Percentiles rank a stretch among this genome's conserved stretches.
These are phyloP conservation scores for Dichotomopilus funicola DNA, from an alignment of 2,329 filamentous ascomycete species.

Conservation along the genomic window DNA sequence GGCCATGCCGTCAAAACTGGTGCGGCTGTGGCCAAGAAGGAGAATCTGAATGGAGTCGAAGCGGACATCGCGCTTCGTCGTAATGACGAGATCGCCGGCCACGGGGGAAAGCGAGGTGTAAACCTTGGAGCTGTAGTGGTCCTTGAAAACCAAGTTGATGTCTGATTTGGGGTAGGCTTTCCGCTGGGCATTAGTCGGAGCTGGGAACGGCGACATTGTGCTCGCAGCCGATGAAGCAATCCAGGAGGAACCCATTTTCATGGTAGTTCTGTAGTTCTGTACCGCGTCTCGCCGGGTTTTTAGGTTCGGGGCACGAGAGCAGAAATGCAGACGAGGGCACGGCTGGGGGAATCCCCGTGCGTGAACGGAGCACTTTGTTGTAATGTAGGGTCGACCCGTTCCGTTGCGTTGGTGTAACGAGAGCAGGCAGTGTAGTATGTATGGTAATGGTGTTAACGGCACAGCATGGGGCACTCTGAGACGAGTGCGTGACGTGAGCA, in stretches of 20 bases:
- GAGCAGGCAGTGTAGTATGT: background rate
- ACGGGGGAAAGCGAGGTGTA: conserved; percentile 51
- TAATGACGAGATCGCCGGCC: conserved; percentile 43
- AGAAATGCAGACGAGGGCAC: too few species aligned
- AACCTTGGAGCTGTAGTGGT: conserved; percentile 49
- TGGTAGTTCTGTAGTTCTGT: too few species aligned
- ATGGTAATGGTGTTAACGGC: background rate
- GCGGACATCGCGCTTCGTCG: conserved; percentile 37
- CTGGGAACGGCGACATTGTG: background rate
- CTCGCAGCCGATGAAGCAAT: background rate
- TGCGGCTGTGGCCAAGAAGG: conserved; percentile 45
- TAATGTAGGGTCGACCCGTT: too few species aligned
- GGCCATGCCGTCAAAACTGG: conserved; percentile 45
- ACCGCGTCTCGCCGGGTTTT: too few species aligned
- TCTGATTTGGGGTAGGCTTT: conserved; percentile 29
- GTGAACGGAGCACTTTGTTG: too few species aligned
- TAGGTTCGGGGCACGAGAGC: too few species aligned
- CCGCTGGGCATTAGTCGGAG: conserved; percentile 5
- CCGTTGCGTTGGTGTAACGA: background rate
- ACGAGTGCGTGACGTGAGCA: background rate
- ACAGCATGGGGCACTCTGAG: background rate
- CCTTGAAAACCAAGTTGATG: conserved; percentile 45
- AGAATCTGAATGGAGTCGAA: conserved; percentile 49
- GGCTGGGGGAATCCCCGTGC: too few species aligned
- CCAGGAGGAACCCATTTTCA: background rate